Evolutionary conservation across 768 basidiomycete genomes (phyloP), one percentile per base, ranked within the genome.

Genomic region (Chalciporus chontae): DNA sequence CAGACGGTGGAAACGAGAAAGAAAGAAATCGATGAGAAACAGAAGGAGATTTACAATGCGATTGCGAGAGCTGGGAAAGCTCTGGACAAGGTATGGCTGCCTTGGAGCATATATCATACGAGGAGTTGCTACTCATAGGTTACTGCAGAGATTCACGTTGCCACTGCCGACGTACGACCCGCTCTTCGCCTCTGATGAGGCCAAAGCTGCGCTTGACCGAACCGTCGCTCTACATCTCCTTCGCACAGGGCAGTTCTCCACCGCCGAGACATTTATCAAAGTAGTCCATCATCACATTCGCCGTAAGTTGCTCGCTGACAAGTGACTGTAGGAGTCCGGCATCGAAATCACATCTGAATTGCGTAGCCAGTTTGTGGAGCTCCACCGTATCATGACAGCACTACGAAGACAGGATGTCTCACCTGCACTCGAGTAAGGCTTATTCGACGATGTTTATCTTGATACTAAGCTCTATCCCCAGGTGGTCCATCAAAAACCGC

Each of bases 41-140:
- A 94, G 74, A 97, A 94, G 67, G 93, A 94, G 57, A 77, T 92
- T 29, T 90, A 94, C 59, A 80, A 77, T 17, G 82, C 84, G 3
- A 69, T 96, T 8, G 79, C 83, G 23, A 81, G 81, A 56, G 75
- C 94, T 32, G 91, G 90, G 24, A 97, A 94, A 70, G 78, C 83
- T 0, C 68, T 97, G 64, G 95, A 98, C 63, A 98, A 96, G 85
- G 95, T 90, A 48, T 38, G 76, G 21, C 21, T 21, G 2, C 21
- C 21, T 21, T 21, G 51, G 21, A 41, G 23, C 8, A 21, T 56
- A 21, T 56, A 37, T 11, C 34, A 24, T 21, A 23, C 40, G 5
- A 39, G 31, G 15, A 27, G 43, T 40, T 42, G 27, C 23, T 41
- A 26, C 39, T 62, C 40, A 53, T 48, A 50, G 45, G 23, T 43